Base-by-base conservation (phyloP, 2,329 filamentous ascomycete species). In the Didymella lethalis region DNA sequence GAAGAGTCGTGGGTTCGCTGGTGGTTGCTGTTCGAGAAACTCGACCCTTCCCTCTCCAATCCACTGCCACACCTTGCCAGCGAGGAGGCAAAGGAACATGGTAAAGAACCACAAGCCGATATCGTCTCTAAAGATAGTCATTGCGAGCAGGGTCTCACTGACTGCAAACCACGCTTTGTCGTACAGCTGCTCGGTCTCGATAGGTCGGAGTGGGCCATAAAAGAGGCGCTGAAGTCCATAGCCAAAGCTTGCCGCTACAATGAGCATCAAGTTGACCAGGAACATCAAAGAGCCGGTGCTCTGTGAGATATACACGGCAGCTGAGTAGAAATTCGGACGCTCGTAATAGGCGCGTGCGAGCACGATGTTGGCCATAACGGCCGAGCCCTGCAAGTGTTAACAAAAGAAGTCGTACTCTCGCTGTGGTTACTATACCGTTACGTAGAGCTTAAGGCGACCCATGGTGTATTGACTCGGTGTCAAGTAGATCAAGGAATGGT, bases 151-250 rank as follows among this genome's bases (percentile, higher is more conserved):
- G 64, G 95, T 99, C 80, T 99, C 95, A 46, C 94, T 97, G 40
- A 98, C 91, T 38, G 95, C 94, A 74, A 97, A 97, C 96, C 96
- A 99, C 48, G 91, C 93, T 78, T 94, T 94, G 78, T 99, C 95
- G 75, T 96, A 97, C 14, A 99, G 86, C 76, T 98, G 94, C 78
- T 99, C 96, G 70, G 95, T 91, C 81, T 99, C 95, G 81, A 96
- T 92, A 26, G 93, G 90, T 66, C 96, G 92, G 23, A 99, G 86
- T 18, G 88, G 89, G 61, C 95, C 95, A 73, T 94, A 99, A 75
- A 96, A 92, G 51, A 97, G 82, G 70, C 93, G 89, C 75, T 97
- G 95, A 18, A 99, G 85, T 59, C 88, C 90, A 78, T 93, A 96
- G 63, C 97, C 87, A 68, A 96, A 85, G 68, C 87, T 89, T 64